phyloP scores from a whole-genome alignment of 78 protist species.

The Diacronema lutheri region DNA sequence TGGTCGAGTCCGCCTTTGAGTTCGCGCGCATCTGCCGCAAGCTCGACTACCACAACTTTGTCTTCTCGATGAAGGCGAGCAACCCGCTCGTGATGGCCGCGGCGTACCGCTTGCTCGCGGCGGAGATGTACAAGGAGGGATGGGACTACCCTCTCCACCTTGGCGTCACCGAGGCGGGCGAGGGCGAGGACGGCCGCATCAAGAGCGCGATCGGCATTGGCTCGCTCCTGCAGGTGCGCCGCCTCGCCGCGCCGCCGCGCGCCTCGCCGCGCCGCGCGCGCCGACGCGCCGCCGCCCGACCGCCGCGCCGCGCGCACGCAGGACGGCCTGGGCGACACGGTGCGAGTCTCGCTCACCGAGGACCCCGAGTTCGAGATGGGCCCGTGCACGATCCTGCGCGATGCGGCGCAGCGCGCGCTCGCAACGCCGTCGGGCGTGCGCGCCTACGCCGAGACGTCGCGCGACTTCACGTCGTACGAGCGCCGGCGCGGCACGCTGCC shows the following conservation, averaged over 20 bases:
- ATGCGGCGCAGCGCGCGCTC: not conserved
- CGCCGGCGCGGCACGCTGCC: slow-evolving; percentile 34
- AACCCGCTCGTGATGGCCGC: slow-evolving; percentile 42
- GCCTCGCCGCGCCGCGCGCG: not conserved
- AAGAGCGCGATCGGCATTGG: slow-evolving; percentile 56
- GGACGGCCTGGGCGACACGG: slow-evolving; percentile 58
- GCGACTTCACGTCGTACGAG: slow-evolving; percentile 18
- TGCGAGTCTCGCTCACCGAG: slow-evolving; percentile 52
- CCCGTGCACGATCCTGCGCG: slow-evolving; percentile 25
- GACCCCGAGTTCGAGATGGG: slow-evolving; percentile 9
- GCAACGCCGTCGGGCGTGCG: not conserved
- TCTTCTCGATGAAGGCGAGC: slow-evolving; percentile 54
- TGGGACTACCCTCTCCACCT: slow-evolving; percentile 59
- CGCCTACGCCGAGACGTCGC: not conserved
- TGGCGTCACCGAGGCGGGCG: slow-evolving; percentile 56
- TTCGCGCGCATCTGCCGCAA: slow-evolving; percentile 54
- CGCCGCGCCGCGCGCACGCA: not conserved
- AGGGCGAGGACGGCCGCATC: slow-evolving; percentile 60
- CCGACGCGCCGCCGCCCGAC: not conserved
- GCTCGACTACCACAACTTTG: slow-evolving; percentile 54
- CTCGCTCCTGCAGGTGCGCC: slow-evolving; percentile 13
- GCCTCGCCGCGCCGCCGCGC: not conserved
- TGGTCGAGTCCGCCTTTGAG: slow-evolving; percentile 50
- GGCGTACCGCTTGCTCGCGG: slow-evolving; percentile 56
- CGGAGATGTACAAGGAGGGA: slow-evolving; percentile 35